Evolutionary conservation across 2,329 filamentous ascomycete genomes (phyloP), one percentile per base, ranked within the genome.

Genomic region (Phialophora tarda): DNA sequence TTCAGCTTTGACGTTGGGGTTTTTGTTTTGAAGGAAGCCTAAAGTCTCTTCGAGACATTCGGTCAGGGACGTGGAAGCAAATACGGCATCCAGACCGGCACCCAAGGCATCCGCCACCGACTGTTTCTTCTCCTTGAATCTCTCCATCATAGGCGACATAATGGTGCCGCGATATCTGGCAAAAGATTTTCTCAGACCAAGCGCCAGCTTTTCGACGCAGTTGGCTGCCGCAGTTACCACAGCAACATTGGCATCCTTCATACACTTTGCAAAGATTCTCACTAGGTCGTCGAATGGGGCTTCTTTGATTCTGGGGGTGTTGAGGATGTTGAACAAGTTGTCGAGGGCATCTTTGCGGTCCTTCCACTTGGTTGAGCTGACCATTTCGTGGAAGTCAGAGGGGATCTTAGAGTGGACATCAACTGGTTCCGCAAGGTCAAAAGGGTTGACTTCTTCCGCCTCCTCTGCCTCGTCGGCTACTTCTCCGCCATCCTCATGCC

Each of bases 231-330:
- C 89, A 1, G 91, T 95, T 23, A 97, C 95, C 57, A 98, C 95
- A 4, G 92, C 90, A 72, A 99, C 90, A 75, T 99, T 99, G 73
- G 96, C 95, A 73, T 99, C 96, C 79, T 99, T 99, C 95, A 99
- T 99, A 73, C 88, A 92, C 79, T 98, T 99, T 53, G 95, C 94
- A 62, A 98, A 84, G 3, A 88, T 89, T 67, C 91, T 86, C 63
- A 91, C 88, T 71, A 98, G 85, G 73, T 98, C 94, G 76, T 89
- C 87, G 75, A 93, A 98, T 62, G 92, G 90, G 6, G 88, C 91
- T 72, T 98, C 94, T 78, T 97, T 96, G 77, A 99, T 97, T 68
- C 90, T 87, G 14, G 94, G 93, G 48, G 96, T 89, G 73, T 96
- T 96, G 63, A 96, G 79, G 2, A 88, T 84, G 14, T 86, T 86